phyloP scores from a whole-genome alignment of 805 yeast genomes.

The Diddensiella transvaalensis region DNA sequence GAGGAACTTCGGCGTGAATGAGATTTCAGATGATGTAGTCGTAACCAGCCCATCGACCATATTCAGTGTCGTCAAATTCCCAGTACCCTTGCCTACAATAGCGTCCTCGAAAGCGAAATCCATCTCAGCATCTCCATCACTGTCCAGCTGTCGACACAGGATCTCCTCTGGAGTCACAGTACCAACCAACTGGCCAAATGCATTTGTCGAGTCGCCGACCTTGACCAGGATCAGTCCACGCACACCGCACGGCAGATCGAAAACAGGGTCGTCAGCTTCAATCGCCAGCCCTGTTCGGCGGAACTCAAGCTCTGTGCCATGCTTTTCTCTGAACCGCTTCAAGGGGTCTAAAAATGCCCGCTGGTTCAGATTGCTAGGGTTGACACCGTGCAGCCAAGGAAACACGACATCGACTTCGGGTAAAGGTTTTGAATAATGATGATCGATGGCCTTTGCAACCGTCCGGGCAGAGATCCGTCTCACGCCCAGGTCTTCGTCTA shows the following conservation, averaged over 20 bases:
- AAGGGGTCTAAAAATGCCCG: constrained; percentile 40
- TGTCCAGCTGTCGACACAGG: constrained; percentile 9
- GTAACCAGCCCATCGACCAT: not conserved
- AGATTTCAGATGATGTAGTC: not conserved
- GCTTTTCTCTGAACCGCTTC: constrained; percentile 24
- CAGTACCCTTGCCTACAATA: not conserved
- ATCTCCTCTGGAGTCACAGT: constrained; percentile 25
- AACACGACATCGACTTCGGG: constrained; percentile 71
- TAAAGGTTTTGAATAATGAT: constrained; percentile 34
- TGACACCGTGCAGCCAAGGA: constrained; percentile 88
- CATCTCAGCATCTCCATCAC: not conserved
- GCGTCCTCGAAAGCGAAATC: not conserved
- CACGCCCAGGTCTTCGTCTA: constrained; percentile 3
- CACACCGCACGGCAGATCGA: constrained; percentile 18
- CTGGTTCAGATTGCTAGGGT: constrained; percentile 53
- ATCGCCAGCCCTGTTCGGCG: not conserved
- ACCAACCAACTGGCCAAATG: constrained; percentile 25
- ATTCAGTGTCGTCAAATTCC: not conserved
- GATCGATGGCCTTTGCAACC: constrained; percentile 26
- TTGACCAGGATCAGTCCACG: constrained; percentile 29
- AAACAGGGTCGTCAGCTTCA: constrained; percentile 24
- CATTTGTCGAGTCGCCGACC: constrained; percentile 23
- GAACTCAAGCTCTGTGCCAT: constrained; percentile 25
- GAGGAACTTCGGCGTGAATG: constrained; percentile 37
- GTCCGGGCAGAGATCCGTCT: constrained; percentile 15